Evolutionary conservation across 1,139 yeast species (phyloP), one percentile per base, ranked within the genome.

Genomic region (Geotrichum europaeum): DNA sequence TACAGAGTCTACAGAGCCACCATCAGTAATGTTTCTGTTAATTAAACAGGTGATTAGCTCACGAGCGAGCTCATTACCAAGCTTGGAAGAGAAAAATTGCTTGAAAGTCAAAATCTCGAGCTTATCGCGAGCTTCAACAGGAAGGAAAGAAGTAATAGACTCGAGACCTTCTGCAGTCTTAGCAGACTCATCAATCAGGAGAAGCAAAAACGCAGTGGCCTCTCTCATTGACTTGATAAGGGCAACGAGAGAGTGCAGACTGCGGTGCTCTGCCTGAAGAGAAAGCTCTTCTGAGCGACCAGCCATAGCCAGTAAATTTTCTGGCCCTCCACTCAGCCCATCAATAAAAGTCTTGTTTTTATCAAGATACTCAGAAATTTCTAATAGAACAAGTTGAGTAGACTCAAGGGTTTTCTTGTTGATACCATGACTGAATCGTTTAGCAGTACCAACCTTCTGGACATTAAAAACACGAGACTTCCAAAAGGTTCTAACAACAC

Each of bases 1-100:
- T 61, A 94, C 90, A 59, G 87, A 80, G 70, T 94, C 99, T 58
- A 95, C 94, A 0, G 96, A 87, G 2, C 91, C 95, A n/a, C 99
- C 99, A 67, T 89, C 85, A 53, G 89, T 80, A 64, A 95, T 91
- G 66, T 87, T 89, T 70, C 89, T 86, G 73, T 92, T 92, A 62
- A 95, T 91, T 50, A 95, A 84, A 1, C 96, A 87, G 0, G 96
- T 87, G 56, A 94, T 82, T 53, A 95, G 83, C 69, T 92, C 98
- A 71, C 90, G 89, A 49, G 94, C 84, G 60, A 91, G 78, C 59
- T 84, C 86, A 64, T 87, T 85, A n/a, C 84, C 80, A 18, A 73
- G 75, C 10, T 66, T 65, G 40, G 94, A 88, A 24, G 94, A 84
- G 69, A 94, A 86, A 63, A 94, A 81, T 65, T 87, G 91, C 67